Evolutionary conservation across 1,284 basidiomycete species (phyloP).

Genomic region (Anthracocystis setariae): DNA sequence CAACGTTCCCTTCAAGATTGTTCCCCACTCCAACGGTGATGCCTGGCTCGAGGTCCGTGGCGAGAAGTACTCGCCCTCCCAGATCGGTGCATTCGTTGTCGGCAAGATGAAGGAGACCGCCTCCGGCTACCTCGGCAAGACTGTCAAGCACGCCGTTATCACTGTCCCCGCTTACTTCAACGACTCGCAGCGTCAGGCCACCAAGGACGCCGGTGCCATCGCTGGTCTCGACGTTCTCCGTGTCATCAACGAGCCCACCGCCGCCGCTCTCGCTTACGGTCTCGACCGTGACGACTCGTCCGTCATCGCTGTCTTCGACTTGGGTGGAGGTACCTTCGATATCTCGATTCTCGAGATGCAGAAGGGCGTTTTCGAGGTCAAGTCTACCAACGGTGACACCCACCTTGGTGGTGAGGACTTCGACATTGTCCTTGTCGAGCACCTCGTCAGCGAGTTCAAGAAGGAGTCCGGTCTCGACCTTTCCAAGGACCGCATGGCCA

Average conservation of each 20-base stretch:
- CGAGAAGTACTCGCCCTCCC: constrained; percentile 73
- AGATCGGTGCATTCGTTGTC: constrained; percentile 82
- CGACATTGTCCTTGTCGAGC: constrained; percentile 87
- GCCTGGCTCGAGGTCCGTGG: constrained; percentile 79
- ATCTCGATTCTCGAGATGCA: constrained; percentile 99
- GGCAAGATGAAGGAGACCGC: constrained; percentile 97
- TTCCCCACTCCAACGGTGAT: constrained; percentile 74
- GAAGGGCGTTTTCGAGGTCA: constrained; percentile 98
- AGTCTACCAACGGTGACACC: constrained; percentile 98
- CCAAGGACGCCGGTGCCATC: constrained; percentile 96
- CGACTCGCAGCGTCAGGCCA: constrained; percentile 97
- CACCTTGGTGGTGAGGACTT: constrained; percentile 99
- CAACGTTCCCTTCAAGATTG: constrained; percentile 78
- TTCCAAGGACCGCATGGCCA: constrained; percentile 89
- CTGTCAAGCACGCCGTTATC: constrained; percentile 88
- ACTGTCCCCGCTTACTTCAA: constrained; percentile 99
- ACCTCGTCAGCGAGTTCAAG: constrained; percentile 92
- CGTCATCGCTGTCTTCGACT: constrained; percentile 91
- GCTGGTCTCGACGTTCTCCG: constrained; percentile 96
- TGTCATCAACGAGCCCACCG: constrained; percentile 98
- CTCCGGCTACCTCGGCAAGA: constrained; percentile 88
- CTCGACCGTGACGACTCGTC: constrained; percentile 58
- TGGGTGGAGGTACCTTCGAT: constrained; percentile 95
- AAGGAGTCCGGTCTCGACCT: constrained; percentile 88
- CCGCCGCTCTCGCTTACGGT: constrained; percentile 93